Evolutionary conservation across 768 basidiomycete species (phyloP), one percentile per base, ranked within the genome.

Genomic region (Sarcomyxa edulis): DNA sequence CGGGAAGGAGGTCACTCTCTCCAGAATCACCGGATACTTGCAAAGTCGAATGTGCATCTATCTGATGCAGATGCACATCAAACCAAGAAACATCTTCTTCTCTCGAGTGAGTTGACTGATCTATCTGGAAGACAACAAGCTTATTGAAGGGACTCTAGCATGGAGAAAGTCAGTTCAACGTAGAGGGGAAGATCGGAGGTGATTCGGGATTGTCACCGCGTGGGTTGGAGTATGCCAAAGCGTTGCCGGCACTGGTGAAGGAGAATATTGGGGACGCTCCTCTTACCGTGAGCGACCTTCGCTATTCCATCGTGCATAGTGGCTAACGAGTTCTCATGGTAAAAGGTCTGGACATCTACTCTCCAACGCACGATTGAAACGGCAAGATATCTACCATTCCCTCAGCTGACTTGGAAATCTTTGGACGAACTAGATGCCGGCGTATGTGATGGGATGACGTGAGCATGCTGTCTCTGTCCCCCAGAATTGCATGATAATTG

Each of bases 391-490:
- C 69, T 99, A 12, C 81, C 85, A 1, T 97, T 91, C 54, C 71
- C 82, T 32, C 96, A 98, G 51, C 66, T 98, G 46, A 97, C 95
- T 3, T 99, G 96, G 96, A 99, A 99, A 59, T 92, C 91, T 2
- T 65, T 99, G 37, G 96, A 99, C 52, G 96, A 99, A 61, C 71
- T 99, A 18, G 96, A 99, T 58, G 96, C 96, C 6, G 96, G 96
- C 18, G 96, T 99, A 23, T 99, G 96, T 53, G 96, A 99, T 61
- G 96, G 85, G 11, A 98, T 99, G 96, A 98, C 96, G 4, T 99
- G 99, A 50, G 84, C 91, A 54, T 68, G 65, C 50, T 19, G 51
- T 18, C 27, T 14, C 9, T 7, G 5, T 36, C n/a, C 21, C n/a
- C 10, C 14, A 32, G 12, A 21, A 32, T n/a, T 8, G 12, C 27